phyloP scores from a whole-genome alignment of 495 filamentous ascomycete species.

The Penicillium paradoxum region DNA sequence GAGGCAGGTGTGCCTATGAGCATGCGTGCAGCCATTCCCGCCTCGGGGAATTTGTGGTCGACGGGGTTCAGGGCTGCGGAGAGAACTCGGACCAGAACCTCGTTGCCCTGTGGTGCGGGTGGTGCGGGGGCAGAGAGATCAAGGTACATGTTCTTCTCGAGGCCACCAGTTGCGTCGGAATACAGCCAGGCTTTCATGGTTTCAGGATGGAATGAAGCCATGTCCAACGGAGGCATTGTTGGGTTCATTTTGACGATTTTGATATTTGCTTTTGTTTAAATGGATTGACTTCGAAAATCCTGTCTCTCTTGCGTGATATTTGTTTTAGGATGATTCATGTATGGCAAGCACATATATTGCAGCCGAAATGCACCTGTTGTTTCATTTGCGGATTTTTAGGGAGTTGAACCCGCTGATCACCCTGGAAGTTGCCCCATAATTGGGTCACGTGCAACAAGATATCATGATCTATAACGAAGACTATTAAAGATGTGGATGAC shows the following conservation, averaged over 20 bases:
- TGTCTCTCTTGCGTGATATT: neutral
- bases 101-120: constrained; percentile 23
- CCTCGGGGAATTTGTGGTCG: constrained; percentile 60
- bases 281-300: neutral
- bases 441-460: too few species aligned
- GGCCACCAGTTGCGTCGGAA: constrained; percentile 31
- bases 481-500: too few species aligned
- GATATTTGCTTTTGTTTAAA: neutral
- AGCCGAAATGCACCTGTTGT: neutral
- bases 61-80: constrained; percentile 56
- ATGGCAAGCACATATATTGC: neutral
- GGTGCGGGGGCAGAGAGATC: constrained; percentile 36
- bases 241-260: neutral
- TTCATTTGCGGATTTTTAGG: too few species aligned
- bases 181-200: constrained; percentile 62
- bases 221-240: constrained; percentile 1
- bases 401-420: too few species aligned
- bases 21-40: constrained; percentile 34
- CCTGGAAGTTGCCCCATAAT: too few species aligned
- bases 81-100: constrained; percentile 52
- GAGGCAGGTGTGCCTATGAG: constrained; percentile 46
- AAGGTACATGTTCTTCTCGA: constrained; percentile 52
- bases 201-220: constrained; percentile 7
- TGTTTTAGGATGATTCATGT: neutral
- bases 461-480: too few species aligned